phyloP scores from a whole-genome alignment of 2,329 filamentous ascomycete genomes.

The Magnaporthales sp. region DNA sequence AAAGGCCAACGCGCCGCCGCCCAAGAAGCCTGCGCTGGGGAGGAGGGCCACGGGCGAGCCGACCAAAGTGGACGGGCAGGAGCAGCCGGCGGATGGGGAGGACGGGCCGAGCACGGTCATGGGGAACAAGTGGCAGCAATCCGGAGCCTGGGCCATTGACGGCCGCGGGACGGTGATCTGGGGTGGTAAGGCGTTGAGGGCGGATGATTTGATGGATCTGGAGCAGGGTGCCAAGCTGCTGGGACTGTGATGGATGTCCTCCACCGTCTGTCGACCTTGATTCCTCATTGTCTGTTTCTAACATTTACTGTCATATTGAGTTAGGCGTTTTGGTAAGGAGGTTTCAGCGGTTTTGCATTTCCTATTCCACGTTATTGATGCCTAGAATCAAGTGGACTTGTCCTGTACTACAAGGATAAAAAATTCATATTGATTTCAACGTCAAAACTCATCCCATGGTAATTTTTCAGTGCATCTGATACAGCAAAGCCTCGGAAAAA shows the following conservation, averaged over 20 bases:
- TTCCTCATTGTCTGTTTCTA: background rate
- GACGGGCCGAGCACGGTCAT: constrained; percentile 33
- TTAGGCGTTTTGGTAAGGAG: background rate
- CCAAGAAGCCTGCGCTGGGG: constrained; percentile 8
- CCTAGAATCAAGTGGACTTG: background rate
- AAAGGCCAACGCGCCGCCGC: constrained; percentile 21
- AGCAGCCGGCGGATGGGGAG: constrained; percentile 12
- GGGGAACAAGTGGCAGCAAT: constrained; percentile 49
- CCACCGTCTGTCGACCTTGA: background rate
- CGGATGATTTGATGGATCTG: constrained; percentile 44
- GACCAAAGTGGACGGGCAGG: constrained; percentile 11
- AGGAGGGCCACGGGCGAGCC: constrained; percentile 3
- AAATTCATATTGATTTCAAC: background rate
- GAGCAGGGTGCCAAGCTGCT: constrained; percentile 33
- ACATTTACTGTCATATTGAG: background rate
- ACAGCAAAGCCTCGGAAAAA: no score
- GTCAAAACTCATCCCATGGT: background rate
- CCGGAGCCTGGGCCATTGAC: constrained; percentile 42
- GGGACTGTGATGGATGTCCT: constrained; percentile 18
- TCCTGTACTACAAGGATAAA: background rate
- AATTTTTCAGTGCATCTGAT: no score
- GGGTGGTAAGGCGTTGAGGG: constrained; percentile 36
- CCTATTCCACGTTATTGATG: background rate
- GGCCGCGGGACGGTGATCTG: constrained; percentile 39
- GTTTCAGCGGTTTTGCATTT: background rate